Conservation (phyloP, 208 protist genomes). For the Trypanosoma lewisi region DNA sequence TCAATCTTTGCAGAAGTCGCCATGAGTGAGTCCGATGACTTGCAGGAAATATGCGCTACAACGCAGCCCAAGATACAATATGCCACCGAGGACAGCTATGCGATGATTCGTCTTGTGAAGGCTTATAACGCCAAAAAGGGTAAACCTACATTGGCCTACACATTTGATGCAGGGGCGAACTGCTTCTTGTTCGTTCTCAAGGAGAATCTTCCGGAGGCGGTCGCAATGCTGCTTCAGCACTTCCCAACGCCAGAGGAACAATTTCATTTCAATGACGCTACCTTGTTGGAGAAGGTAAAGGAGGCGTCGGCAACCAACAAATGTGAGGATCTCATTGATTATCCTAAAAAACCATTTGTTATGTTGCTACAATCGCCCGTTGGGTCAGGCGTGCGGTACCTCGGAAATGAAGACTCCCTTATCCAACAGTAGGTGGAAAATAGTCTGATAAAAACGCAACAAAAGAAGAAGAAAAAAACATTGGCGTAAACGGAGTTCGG, state of each 20-base stretch:
- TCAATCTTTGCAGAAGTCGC: constrained; percentile 91
- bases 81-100: constrained; percentile 96
- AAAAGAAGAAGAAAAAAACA: neutral
- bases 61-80: constrained; percentile 98
- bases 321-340: constrained; percentile 67
- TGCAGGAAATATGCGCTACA: constrained; percentile 97
- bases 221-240: constrained; percentile 86
- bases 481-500: too few species aligned
- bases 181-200: constrained; percentile 96
- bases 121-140: constrained; percentile 89
- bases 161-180: constrained; percentile 99
- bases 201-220: constrained; percentile 77
- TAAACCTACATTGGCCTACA: constrained; percentile 93
- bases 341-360: constrained; percentile 76
- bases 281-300: constrained; percentile 51
- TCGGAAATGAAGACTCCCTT: constrained; percentile 54
- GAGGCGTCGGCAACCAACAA: constrained; percentile 23
- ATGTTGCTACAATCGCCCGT: constrained; percentile 87
- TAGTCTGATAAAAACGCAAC: neutral
- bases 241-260: constrained; percentile 83
- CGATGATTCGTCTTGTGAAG: constrained; percentile 94
- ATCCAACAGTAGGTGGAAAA: neutral
- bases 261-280: constrained; percentile 69
- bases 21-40: constrained; percentile 96
- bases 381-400: constrained; percentile 57